A percentile compares a stretch with the other conserved stretches of the same genome.
phyloP scores from a whole-genome alignment of 768 basidiomycete species.

The Hygrophorus pudorinus region DNA sequence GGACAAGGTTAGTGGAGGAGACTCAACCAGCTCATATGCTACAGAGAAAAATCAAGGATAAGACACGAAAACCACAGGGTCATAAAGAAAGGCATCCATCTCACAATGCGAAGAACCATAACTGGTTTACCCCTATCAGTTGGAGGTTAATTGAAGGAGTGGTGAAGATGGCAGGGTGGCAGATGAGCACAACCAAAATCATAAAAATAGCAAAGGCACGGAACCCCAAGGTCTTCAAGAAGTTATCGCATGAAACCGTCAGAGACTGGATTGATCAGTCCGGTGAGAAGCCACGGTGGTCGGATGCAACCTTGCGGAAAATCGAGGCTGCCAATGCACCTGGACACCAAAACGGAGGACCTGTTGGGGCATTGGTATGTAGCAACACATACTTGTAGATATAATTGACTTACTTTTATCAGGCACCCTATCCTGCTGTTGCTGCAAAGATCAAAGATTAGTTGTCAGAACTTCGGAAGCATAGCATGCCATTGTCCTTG shows the following conservation, averaged over 20 bases:
- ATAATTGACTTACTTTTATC: too few relatives aligned
- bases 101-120: not conserved
- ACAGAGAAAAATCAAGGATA: not conserved
- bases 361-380: too few relatives aligned
- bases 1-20: not conserved
- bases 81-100: constrained; percentile 5
- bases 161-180: not conserved
- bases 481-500: too few relatives aligned
- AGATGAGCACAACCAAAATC: constrained; percentile 1
- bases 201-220: not conserved
- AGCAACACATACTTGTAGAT: too few relatives aligned
- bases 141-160: constrained; percentile 6
- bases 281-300: too few relatives aligned
- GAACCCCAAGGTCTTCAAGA: constrained; percentile 5
- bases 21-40: not conserved
- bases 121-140: constrained; percentile 7
- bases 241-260: too few relatives aligned
- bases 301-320: constrained; percentile 1
- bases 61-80: not conserved
- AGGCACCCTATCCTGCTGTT: too few relatives aligned
- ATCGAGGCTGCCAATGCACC: constrained; percentile 5
- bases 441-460: too few relatives aligned
- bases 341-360: too few relatives aligned
- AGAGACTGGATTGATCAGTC: too few relatives aligned
- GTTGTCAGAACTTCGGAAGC: too few relatives aligned